These are phyloP conservation scores for Neurospora sp. DNA, from an alignment of 495 filamentous ascomycete genomes.

Conservation along the genomic window DNA sequence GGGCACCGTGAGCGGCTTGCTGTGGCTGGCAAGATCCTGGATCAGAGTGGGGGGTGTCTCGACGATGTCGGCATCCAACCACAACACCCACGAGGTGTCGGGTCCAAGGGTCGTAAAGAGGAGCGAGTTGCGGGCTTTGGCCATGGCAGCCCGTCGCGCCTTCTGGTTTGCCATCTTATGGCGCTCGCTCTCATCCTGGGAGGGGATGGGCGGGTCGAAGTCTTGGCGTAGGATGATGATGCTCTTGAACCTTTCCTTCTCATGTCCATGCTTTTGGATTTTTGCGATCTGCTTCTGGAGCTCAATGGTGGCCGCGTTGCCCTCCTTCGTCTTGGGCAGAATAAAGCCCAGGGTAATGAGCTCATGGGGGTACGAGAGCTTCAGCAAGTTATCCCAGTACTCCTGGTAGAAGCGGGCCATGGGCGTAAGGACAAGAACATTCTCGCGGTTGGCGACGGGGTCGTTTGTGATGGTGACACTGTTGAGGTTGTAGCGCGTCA, in stretches of 20 bases:
- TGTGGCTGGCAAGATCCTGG: conserved; percentile 79
- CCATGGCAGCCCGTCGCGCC: conserved; percentile 76
- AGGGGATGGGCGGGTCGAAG: conserved; percentile 70
- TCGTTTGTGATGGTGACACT: conserved; percentile 71
- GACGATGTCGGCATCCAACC: conserved; percentile 87
- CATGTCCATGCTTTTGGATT: conserved; percentile 65
- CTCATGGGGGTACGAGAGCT: conserved; percentile 81
- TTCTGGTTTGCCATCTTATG: conserved; percentile 89
- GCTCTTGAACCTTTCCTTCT: conserved; percentile 75
- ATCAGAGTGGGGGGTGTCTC: conserved; percentile 81
- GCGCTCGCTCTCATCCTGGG: conserved; percentile 78
- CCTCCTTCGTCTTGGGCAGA: conserved; percentile 80
- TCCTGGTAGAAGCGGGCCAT: conserved; percentile 84
- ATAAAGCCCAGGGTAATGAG: conserved; percentile 95
- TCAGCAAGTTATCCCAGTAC: conserved; percentile 93
- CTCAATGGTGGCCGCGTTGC: conserved; percentile 67
- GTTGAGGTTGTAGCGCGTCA: conserved; percentile 90
- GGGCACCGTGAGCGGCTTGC: conserved; percentile 81
- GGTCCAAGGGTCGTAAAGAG: conserved; percentile 96
- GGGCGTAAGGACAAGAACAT: conserved; percentile 83
- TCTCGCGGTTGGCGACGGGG: conserved; percentile 69
- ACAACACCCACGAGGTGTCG: conserved; percentile 90
- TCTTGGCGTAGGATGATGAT: conserved; percentile 93
- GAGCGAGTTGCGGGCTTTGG: conserved; percentile 82
- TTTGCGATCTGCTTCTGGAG: conserved; percentile 76